Evolutionary conservation across 495 filamentous ascomycete species (phyloP).

Genomic region (Oleoguttula mirabilis): DNA sequence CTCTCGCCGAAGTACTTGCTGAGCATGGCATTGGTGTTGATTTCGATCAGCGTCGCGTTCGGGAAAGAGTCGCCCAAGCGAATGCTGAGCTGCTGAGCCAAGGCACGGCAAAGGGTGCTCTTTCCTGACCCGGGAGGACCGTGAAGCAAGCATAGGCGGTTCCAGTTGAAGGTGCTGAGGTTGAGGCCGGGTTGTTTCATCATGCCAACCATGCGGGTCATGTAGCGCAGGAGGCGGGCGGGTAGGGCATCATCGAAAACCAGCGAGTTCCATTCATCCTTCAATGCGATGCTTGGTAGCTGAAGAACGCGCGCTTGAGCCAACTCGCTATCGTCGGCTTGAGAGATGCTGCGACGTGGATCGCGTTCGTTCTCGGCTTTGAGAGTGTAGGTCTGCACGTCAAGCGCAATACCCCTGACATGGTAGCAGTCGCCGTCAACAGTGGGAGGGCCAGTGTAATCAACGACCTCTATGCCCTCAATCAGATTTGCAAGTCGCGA

Average conservation of each 20-base stretch:
- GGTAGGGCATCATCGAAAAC: slow-evolving; percentile 40
- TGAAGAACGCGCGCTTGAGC: slow-evolving; percentile 24
- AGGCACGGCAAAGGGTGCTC: slow-evolving; percentile 38
- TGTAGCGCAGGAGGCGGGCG: slow-evolving; percentile 33
- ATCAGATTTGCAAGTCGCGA: too few relatives aligned
- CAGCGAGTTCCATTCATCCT: slow-evolving; percentile 42
- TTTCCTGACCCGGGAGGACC: slow-evolving; percentile 49
- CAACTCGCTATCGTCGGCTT: not conserved
- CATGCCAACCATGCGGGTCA: slow-evolving; percentile 32
- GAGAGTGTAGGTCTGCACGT: slow-evolving; percentile 26
- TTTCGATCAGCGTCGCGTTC: slow-evolving; percentile 36
- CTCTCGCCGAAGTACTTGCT: slow-evolving; percentile 46
- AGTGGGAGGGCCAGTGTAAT: slow-evolving; percentile 16
- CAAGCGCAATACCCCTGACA: slow-evolving; percentile 18
- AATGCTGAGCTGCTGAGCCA: slow-evolving; percentile 47
- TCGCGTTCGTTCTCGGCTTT: slow-evolving; percentile 6
- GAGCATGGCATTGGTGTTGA: slow-evolving; percentile 40
- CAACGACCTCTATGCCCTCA: slow-evolving; percentile 23
- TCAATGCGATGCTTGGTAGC: slow-evolving; percentile 34
- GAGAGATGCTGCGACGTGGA: slow-evolving; percentile 3
- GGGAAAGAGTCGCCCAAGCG: slow-evolving; percentile 36
- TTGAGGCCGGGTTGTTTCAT: slow-evolving; percentile 21
- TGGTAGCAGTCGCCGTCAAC: slow-evolving; percentile 6
- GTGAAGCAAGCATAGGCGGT: slow-evolving; percentile 36
- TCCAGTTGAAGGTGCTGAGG: slow-evolving; percentile 24